phyloP scores from a whole-genome alignment of 192 early-diverging fungal genomes.

The Powellomyces hirtus region DNA sequence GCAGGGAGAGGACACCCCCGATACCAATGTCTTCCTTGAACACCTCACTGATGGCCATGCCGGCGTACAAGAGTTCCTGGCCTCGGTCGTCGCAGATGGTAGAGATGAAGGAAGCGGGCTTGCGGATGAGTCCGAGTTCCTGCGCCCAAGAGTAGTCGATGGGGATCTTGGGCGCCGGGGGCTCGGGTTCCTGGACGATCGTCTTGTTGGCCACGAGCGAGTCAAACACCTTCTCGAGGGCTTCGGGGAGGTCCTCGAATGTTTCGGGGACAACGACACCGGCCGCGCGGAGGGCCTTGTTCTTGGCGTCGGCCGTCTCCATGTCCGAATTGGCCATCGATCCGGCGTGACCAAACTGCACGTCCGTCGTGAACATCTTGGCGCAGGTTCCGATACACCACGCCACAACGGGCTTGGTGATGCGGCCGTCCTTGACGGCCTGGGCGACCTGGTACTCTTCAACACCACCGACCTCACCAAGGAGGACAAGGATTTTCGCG shows the following conservation, averaged over 20 bases:
- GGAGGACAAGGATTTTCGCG: slow-evolving; percentile 91
- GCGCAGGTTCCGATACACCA: slow-evolving; percentile 99
- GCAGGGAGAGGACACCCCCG: slow-evolving; percentile 91
- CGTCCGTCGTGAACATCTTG: slow-evolving; percentile 96
- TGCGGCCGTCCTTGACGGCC: slow-evolving; percentile 81
- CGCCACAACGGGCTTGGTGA: slow-evolving; percentile 98
- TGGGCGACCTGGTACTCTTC: slow-evolving; percentile 95
- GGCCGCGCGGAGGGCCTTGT: slow-evolving; percentile 76
- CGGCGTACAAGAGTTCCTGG: slow-evolving; percentile 96
- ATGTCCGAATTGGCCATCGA: slow-evolving; percentile 92
- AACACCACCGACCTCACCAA: slow-evolving; percentile 97
- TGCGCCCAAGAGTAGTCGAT: slow-evolving; percentile 99
- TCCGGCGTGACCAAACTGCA: slow-evolving; percentile 99
- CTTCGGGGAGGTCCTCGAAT: slow-evolving; percentile 89
- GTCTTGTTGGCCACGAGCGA: slow-evolving; percentile 70
- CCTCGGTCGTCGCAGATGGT: slow-evolving; percentile 99
- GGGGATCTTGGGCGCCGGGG: slow-evolving; percentile 96
- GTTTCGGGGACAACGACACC: slow-evolving; percentile 93
- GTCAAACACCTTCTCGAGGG: slow-evolving; percentile 73
- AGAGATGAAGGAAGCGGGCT: slow-evolving; percentile 97
- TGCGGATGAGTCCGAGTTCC: slow-evolving; percentile 96
- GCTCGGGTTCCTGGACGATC: slow-evolving; percentile 75
- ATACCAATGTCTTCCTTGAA: slow-evolving; percentile 99
- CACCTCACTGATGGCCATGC: slow-evolving; percentile 97
- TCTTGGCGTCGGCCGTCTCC: slow-evolving; percentile 98